Base-by-base conservation (phyloP, 2,329 filamentous ascomycete species). In the Fusarium liriodendri region DNA sequence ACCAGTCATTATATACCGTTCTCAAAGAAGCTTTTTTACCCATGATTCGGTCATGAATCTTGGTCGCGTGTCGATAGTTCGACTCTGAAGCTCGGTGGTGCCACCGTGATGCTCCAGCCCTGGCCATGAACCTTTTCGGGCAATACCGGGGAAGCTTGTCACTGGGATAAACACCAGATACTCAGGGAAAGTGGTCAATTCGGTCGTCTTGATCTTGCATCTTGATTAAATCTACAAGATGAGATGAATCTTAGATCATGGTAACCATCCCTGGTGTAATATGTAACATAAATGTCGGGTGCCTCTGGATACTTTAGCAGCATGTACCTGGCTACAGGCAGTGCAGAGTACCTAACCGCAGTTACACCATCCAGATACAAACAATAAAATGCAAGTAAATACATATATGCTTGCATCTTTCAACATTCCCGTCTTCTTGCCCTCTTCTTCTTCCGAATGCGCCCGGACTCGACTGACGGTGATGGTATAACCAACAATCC, bases 11-110 rank as follows among this genome's bases (percentile, higher is more conserved):
- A 76, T 78, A 78, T 78, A 76, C 25, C 40, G 22, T 14, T 13
- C 18, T 0, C 6, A 13, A 6, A 61, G 18, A 27, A 5, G 20
- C 20, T 57, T 42, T 42, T 67, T 62, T 35, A 16, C 32, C 35
- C 65, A 18, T 57, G 66, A 35, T 66, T 65, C 61, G 66, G 76
- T 65, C 25, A 60, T n/a, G 9, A 14, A 54, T 42, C 33, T 18
- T 5, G 11, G 62, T 78, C 67, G 76, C 65, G 60, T 73, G 71
- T 73, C 69, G 67, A 75, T 75, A 70, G 67, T 76, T 70, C 73
- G 73, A 78, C 64, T 66, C 61, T 64, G 63, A 52, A 54, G 68
- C 62, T 64, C 62, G 61, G 75, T 78, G 76, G 76, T 70, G 76
- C 70, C 73, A 78, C 70, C 22, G 52, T 47, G 32, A 52, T 40